Base-by-base conservation (phyloP, 2,329 filamentous ascomycete species). In the Uncinocarpus reesii region DNA sequence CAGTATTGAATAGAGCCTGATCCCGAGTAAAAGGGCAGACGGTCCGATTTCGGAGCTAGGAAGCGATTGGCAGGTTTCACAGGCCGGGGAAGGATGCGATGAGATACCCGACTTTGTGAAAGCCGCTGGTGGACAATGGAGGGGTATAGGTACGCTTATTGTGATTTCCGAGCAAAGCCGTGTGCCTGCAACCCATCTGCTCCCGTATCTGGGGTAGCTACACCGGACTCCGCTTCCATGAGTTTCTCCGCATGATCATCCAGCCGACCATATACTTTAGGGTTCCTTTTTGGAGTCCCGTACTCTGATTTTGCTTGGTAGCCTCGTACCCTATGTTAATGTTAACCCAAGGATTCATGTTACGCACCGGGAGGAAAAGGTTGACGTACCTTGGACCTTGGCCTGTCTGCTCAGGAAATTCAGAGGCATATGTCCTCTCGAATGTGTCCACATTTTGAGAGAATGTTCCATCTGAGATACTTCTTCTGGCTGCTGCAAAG, bases 271-370 rank as follows among this genome's bases (percentile, higher is more conserved):
- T 82, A 93, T 1, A 77, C 74, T 10, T 79, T 73, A 31, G 77
- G 73, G 62, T 89, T 88, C 56, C 81, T 82, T 63, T 75, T 83
- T 23, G 66, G 61, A 47, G 77, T 74, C 42, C 80, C 76, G 6
- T 76, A 75, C 0, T 78, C 81, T 43, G 79, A 78, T 65, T 84
- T 87, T 64, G 82, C 84, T 60, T 93, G 84, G 59, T 94, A 93
- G 1, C 88, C 88, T 58, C 88, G 75, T 29, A 84, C 74, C 58
- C 76, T 77, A 54, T 16, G 34, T 1, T 42, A 18, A 15, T 1
- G 10, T 37, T 35, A 46, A 36, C 4, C 18, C 47, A 20, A 48
- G 26, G 1, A 40, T 38, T n/a, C 8, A 2, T 47, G 29, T 20
- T 2, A 28, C 7, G 16, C 23, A 32, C 11, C 4, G 28, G n/a